phyloP scores from a whole-genome alignment of 306 rosid genomes.

The Parietaria judaica region DNA sequence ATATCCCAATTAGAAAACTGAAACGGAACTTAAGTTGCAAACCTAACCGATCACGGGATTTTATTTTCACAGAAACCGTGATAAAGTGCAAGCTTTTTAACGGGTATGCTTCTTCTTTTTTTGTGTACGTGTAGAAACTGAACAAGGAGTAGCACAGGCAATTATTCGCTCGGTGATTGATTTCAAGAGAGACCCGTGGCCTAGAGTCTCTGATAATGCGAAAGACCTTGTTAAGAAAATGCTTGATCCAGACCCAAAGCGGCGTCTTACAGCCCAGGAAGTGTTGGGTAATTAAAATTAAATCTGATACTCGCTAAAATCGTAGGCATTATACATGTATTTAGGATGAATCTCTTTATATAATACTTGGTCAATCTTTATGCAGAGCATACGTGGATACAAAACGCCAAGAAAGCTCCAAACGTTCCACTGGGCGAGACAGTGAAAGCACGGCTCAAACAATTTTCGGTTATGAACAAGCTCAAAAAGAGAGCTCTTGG shows the following conservation, averaged over 20 bases:
- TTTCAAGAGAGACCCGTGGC: conserved; percentile 56
- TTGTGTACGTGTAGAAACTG: conserved; percentile 34
- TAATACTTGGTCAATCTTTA: background rate
- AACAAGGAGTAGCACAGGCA: conserved; percentile 56
- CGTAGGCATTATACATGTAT: background rate
- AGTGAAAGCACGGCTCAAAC: conserved; percentile 54
- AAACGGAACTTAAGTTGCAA: too few relatives aligned
- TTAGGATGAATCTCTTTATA: conserved; percentile 1
- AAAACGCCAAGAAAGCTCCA: conserved; percentile 53
- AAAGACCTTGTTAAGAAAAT: conserved; percentile 44
- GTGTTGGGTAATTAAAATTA: conserved; percentile 29
- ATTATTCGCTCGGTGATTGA: conserved; percentile 41
- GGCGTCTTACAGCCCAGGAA: conserved; percentile 41
- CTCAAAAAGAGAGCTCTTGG: conserved; percentile 53
- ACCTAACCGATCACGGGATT: background rate
- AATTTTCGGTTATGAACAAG: conserved; percentile 57
- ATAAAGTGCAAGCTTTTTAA: background rate
- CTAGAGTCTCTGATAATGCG: conserved; percentile 41
- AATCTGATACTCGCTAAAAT: conserved; percentile 1
- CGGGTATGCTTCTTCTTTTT: background rate
- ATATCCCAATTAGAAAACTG: too few relatives aligned
- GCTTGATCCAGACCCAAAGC: conserved; percentile 41
- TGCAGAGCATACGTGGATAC: conserved; percentile 53
- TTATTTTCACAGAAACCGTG: background rate
- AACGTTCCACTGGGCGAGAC: conserved; percentile 54